These are phyloP conservation scores for Torulaspora franciscae DNA, from an alignment of 805 yeast genomes.

Conservation along the genomic window DNA sequence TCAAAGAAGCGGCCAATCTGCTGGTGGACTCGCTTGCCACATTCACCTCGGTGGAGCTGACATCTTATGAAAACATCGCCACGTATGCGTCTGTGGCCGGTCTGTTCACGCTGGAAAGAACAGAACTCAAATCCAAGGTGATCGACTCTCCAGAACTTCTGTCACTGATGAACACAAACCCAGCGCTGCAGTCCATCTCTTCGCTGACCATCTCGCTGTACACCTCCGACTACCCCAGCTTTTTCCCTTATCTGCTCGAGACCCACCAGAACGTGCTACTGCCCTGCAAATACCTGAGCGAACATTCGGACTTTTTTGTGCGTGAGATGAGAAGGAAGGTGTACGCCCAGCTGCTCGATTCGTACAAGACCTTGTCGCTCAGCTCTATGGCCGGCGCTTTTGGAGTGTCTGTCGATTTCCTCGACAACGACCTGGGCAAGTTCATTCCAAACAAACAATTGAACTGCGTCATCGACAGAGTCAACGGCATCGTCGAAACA, in stretches of 20 bases:
- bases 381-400: constrained; percentile 92
- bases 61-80: constrained; percentile 86
- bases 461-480: constrained; percentile 93
- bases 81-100: constrained; percentile 88
- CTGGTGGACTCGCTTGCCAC: constrained; percentile 91
- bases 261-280: constrained; percentile 69
- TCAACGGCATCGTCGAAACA: constrained; percentile 91
- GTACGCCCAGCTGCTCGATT: constrained; percentile 87
- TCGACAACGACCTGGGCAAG: constrained; percentile 81
- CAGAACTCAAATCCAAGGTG: constrained; percentile 74
- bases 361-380: constrained; percentile 84
- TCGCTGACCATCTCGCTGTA: constrained; percentile 81
- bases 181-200: constrained; percentile 71
- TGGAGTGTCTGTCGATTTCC: constrained; percentile 80
- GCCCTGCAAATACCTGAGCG: constrained; percentile 60
- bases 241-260: constrained; percentile 70
- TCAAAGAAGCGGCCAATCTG: constrained; percentile 76
- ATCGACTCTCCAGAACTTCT: constrained; percentile 93
- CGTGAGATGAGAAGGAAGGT: constrained; percentile 95
- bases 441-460: constrained; percentile 90
- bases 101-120: constrained; percentile 72
- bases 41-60: constrained; percentile 86
- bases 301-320: constrained; percentile 78
- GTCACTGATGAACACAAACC: constrained; percentile 67
- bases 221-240: constrained; percentile 78